These are phyloP conservation scores for Brassica balearica DNA, from an alignment of 441 rosid species.

Conservation along the genomic window DNA sequence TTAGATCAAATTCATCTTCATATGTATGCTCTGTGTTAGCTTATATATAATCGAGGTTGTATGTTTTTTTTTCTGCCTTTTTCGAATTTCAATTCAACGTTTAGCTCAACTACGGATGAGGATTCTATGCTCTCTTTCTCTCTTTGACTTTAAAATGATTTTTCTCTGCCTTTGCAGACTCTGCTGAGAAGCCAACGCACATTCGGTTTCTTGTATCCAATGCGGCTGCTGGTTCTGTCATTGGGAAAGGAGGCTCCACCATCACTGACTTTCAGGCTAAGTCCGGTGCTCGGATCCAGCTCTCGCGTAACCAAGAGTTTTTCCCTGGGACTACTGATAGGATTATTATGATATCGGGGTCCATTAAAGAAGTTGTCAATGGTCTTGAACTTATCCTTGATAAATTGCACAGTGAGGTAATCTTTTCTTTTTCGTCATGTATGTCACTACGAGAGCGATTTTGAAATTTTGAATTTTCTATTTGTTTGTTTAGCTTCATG, in stretches of 20 bases:
- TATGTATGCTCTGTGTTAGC: too few species aligned
- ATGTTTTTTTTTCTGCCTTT: too few species aligned
- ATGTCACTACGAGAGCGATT: not conserved
- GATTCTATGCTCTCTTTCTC: too few species aligned
- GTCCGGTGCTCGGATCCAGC: constrained; percentile 93
- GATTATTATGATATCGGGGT: constrained; percentile 86
- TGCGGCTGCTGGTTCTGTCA: constrained; percentile 98
- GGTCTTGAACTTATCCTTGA: constrained; percentile 86
- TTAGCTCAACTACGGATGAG: too few species aligned
- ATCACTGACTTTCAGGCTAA: constrained; percentile 90
- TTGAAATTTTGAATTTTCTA: too few species aligned
- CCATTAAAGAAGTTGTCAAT: constrained; percentile 71
- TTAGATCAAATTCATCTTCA: too few species aligned
- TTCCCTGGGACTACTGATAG: constrained; percentile 95
- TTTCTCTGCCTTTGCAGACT: constrained; percentile 48
- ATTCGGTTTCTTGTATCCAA: constrained; percentile 93
- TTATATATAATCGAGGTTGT: too few species aligned
- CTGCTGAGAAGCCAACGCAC: constrained; percentile 80
- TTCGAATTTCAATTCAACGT: too few species aligned
- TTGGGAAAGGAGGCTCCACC: constrained; percentile 99
- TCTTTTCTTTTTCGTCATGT: too few species aligned
- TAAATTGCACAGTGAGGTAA: constrained; percentile 93
- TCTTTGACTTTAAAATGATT: not conserved
- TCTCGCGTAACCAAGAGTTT: constrained; percentile 90
- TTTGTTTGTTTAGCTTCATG: constrained; percentile 59